Evolutionary conservation across 805 yeast species (phyloP).

Genomic region (Cyberlindnera sargentensis): DNA sequence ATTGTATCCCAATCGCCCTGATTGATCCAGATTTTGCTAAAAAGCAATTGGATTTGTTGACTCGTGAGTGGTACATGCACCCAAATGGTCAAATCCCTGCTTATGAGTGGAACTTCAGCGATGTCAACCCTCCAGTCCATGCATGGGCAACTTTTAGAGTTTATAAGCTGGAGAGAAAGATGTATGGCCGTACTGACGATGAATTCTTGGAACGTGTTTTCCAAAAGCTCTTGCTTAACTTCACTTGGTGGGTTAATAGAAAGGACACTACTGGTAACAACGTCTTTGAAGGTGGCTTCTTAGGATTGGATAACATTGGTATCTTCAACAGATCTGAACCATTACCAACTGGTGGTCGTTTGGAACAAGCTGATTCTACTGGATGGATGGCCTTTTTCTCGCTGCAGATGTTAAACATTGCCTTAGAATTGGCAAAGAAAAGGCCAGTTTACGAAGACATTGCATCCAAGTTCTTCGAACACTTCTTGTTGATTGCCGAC

Average conservation of each 20-base stretch:
- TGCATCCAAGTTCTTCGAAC: constrained; percentile 92
- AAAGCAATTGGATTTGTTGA: constrained; percentile 74
- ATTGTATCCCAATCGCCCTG: constrained; percentile 88
- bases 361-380: constrained; percentile 92
- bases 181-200: constrained; percentile 75
- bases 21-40: constrained; percentile 90
- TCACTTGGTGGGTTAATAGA: constrained; percentile 97
- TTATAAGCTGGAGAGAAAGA: constrained; percentile 77
- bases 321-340: constrained; percentile 90
- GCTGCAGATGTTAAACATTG: constrained; percentile 86
- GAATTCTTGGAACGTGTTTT: constrained; percentile 86
- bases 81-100: constrained; percentile 98
- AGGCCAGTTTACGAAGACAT: constrained; percentile 86
- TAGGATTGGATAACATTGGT: constrained; percentile 91
- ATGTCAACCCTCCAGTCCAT: constrained; percentile 96
- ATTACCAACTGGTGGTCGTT: constrained; percentile 81
- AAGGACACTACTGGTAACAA: constrained; percentile 83
- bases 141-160: constrained; percentile 92
- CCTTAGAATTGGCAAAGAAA: constrained; percentile 80
- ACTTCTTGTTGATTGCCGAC: constrained; percentile 83
- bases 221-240: constrained; percentile 81
- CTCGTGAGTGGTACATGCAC: constrained; percentile 96
- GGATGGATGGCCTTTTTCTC: constrained; percentile 97
- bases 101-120: constrained; percentile 92
- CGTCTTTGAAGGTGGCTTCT: constrained; percentile 89